Evolutionary conservation across 805 yeast species (phyloP).

Genomic region (Candida coquimbonensis): DNA sequence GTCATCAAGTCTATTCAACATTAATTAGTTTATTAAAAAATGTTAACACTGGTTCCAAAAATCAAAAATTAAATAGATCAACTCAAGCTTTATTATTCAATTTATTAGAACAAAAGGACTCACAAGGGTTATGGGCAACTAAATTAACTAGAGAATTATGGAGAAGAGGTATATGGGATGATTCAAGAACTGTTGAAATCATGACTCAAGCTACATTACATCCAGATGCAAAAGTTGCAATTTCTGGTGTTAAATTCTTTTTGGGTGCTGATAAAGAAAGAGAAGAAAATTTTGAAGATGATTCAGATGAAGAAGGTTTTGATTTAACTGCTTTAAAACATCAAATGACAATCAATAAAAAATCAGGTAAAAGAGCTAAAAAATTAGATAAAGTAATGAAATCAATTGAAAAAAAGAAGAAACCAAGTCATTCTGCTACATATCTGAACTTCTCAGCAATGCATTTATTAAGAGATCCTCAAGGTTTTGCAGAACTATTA

Average conservation of each 20-base stretch:
- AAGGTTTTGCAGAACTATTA: conserved; percentile 88
- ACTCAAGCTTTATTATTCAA: conserved; percentile 91
- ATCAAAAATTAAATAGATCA: conserved; percentile 81
- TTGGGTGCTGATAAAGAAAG: conserved; percentile 93
- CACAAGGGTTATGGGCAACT: conserved; percentile 94
- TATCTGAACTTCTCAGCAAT: conserved; percentile 91
- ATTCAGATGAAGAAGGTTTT: conserved; percentile 61
- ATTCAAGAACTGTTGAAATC: conserved; percentile 91
- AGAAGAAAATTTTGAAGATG: conserved; percentile 75
- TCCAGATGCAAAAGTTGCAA: conserved; percentile 76
- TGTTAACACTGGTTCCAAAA: conserved; percentile 82
- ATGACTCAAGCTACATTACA: conserved; percentile 95
- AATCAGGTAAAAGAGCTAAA: conserved; percentile 70
- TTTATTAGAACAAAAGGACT: conserved; percentile 68
- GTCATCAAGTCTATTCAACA: conserved; percentile 77
- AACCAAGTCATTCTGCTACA: conserved; percentile 49
- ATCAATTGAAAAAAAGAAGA: conserved; percentile 55
- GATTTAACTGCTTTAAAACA: conserved; percentile 74
- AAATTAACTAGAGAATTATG: conserved; percentile 91
- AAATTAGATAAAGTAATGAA: conserved; percentile 72
- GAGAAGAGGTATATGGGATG: conserved; percentile 99
- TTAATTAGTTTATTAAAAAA: conserved; percentile 71
- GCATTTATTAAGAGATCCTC: conserved; percentile 92
- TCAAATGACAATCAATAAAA: conserved; percentile 77
- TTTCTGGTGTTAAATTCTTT: conserved; percentile 87